Percentiles rank a stretch among this genome's conserved stretches.
phyloP scores from a whole-genome alignment of 345 rosid species.

The Aurinia saxatilis region DNA sequence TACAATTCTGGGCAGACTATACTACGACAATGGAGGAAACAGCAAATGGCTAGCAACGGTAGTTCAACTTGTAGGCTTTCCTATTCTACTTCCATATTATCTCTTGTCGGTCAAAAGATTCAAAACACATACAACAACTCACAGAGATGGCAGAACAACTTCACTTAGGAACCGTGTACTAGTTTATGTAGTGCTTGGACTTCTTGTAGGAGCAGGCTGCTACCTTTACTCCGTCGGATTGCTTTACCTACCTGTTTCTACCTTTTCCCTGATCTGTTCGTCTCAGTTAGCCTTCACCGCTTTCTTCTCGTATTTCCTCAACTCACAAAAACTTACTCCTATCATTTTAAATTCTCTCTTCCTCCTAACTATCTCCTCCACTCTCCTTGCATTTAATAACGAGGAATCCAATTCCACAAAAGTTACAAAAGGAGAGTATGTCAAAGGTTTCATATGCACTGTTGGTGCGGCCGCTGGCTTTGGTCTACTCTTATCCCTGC shows the following conservation, averaged over 20 bases:
- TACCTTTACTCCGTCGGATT: constrained; percentile 44
- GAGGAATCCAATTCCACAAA: constrained; percentile 5
- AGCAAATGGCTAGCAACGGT: constrained; percentile 52
- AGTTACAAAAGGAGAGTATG: constrained; percentile 25
- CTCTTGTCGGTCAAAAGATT: constrained; percentile 16
- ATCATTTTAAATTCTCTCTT: constrained; percentile 38
- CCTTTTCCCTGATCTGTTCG: constrained; percentile 41
- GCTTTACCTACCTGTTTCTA: constrained; percentile 55
- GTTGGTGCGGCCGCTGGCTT: constrained; percentile 40
- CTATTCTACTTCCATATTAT: constrained; percentile 42
- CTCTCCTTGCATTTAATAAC: constrained; percentile 37
- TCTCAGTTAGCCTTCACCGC: constrained; percentile 53
- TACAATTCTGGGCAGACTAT: constrained; percentile 40
- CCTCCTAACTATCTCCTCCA: constrained; percentile 51
- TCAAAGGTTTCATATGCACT: constrained; percentile 39
- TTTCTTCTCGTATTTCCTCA: constrained; percentile 46
- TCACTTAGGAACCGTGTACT: constrained; percentile 16
- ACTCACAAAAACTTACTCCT: constrained; percentile 46
- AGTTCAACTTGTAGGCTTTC: constrained; percentile 44
- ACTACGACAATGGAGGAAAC: constrained; percentile 48
- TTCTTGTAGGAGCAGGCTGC: constrained; percentile 28
- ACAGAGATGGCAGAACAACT: neutral
- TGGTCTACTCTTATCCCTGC: constrained; percentile 35
- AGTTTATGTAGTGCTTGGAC: constrained; percentile 35
- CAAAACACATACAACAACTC: constrained; percentile 1